Conservation (phyloP, 805 yeast species). For the Candida krabiensis region DNA sequence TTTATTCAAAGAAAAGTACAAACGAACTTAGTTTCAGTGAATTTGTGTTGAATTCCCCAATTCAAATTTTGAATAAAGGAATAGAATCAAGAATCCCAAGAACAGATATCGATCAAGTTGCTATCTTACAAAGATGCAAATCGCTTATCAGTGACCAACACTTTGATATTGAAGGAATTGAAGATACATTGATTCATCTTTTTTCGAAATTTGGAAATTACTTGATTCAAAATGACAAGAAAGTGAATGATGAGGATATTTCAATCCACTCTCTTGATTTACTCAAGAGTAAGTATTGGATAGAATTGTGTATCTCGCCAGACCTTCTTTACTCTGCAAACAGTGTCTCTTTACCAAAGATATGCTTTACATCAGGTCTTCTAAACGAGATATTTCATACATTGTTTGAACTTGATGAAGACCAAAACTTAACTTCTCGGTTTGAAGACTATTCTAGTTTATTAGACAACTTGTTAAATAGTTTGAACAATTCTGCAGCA, state of each 20-base stretch:
- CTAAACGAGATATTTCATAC: conserved; percentile 28
- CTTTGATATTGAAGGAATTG: conserved; percentile 21
- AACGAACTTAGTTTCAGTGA: conserved; percentile 34
- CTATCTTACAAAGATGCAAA: conserved; percentile 40
- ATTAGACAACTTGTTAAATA: conserved; percentile 1
- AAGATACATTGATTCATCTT: conserved; percentile 34
- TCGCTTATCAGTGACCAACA: conserved; percentile 29
- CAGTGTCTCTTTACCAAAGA: conserved; percentile 6
- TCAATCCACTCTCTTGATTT: conserved; percentile 13
- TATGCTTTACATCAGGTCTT: conserved; percentile 20
- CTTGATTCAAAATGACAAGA: conserved; percentile 20
- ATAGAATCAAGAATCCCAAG: conserved; percentile 39
- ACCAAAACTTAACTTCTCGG: not conserved
- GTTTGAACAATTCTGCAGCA: not conserved
- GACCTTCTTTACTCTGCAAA: conserved; percentile 1
- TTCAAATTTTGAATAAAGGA: conserved; percentile 24
- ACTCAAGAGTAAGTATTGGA: conserved; percentile 29
- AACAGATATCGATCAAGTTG: conserved; percentile 48
- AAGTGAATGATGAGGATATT: not conserved
- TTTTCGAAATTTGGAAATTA: conserved; percentile 49
- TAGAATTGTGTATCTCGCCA: conserved; percentile 9
- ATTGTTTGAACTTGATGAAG: conserved; percentile 10
- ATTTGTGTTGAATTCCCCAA: conserved; percentile 32
- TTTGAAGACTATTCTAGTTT: conserved; percentile 3
- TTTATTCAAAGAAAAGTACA: conserved; percentile 2